Base-by-base conservation (phyloP, 2,329 filamentous ascomycete species). In the Colletotrichum sp. region DNA sequence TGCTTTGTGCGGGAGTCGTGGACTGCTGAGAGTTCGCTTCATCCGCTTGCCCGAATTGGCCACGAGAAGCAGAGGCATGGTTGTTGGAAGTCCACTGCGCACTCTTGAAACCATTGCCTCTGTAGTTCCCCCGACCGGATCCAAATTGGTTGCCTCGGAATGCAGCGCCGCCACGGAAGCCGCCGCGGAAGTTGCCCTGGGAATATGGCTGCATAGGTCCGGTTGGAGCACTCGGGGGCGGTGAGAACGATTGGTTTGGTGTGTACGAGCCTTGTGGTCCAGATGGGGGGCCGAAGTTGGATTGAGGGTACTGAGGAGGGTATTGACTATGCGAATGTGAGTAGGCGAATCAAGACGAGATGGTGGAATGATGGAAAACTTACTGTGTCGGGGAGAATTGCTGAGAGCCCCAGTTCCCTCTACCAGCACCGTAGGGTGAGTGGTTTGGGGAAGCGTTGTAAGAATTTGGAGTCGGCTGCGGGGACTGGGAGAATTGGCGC, bases 31-130 rank as follows among this genome's bases (percentile, higher is more conserved):
- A 78, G 60, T 82, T 82, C n/a, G 64, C 48, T 26, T 85, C 83
- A 48, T 82, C 81, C 44, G 81, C 80, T 63, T 82, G 81, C 13
- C 76, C 79, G 24, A 77, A 67, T 24, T 79, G 79, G 44, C 75
- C 79, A 57, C 83, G 90, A 79, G 89, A 88, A 71, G 88, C 88
- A 22, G 89, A 87, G 65, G 32, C 36, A 13, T 77, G 62, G 24
- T 30, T 52, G 39, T 88, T 88, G 59, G 92, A 89, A 71, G 91
- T 94, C 94, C 95, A 96, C 62, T 95, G 94, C 6, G 70, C 64
- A 83, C 84, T 94, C 92, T 84, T 93, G 89, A 87, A 93, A 90
- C 85, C 93, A 86, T 77, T 88, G 44, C 92, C 92, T 68, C 93
- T 89, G 75, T 90, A 88, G 30, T 86, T 85, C 55, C 89, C 88